Conservation (phyloP, 2,329 filamentous ascomycete species). For the Phialophora tarda region DNA sequence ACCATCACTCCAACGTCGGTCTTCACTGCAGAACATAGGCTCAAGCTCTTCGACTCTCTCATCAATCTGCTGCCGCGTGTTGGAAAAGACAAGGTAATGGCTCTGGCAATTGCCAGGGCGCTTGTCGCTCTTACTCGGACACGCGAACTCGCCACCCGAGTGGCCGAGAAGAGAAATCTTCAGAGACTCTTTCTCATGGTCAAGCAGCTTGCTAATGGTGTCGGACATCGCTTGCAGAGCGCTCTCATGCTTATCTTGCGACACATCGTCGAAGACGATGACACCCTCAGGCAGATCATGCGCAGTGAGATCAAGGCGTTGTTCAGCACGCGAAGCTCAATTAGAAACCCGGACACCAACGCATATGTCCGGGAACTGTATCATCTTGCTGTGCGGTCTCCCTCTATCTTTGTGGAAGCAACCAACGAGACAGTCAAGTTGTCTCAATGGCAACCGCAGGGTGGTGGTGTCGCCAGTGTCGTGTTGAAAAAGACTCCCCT, state of each 20-base stretch:
- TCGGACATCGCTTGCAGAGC: conserved; percentile 74
- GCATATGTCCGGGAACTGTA: conserved; percentile 78
- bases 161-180: conserved; percentile 87
- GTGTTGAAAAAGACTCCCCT: conserved; percentile 53
- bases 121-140: conserved; percentile 86
- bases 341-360: conserved; percentile 69
- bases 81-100: conserved; percentile 83
- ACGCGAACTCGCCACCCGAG: conserved; percentile 72
- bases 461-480: conserved; percentile 24
- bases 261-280: conserved; percentile 92
- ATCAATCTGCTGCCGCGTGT: conserved; percentile 83
- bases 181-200: conserved; percentile 93
- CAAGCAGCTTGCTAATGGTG: conserved; percentile 82
- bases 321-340: conserved; percentile 64
- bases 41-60: conserved; percentile 74
- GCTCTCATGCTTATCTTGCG: conserved; percentile 81
- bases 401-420: conserved; percentile 83
- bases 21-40: conserved; percentile 69
- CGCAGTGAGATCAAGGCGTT: conserved; percentile 81
- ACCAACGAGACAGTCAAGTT: conserved; percentile 84
- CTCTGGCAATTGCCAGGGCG: conserved; percentile 80
- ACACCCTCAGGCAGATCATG: conserved; percentile 90
- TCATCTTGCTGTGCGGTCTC: conserved; percentile 78
- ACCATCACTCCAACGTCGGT: conserved; percentile 63
- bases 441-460: conserved; percentile 34